Conservation (phyloP, 805 yeast species). For the Wickerhamiella musiphila region DNA sequence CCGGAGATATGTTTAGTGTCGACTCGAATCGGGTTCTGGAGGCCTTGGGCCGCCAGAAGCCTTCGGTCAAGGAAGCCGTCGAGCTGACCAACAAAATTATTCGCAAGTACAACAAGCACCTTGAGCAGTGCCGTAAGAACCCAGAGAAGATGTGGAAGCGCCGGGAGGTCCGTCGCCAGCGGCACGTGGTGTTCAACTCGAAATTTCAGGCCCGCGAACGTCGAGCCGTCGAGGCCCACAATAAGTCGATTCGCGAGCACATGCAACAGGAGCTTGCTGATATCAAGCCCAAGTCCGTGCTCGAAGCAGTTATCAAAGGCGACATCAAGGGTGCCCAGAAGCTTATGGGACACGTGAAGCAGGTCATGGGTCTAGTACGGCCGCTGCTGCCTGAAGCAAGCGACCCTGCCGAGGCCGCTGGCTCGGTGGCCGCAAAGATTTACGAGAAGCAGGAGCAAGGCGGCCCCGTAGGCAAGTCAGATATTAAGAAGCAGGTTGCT, state of each 20-base stretch:
- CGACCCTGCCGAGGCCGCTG: slow-evolving; percentile 3
- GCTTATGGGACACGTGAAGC: neutral
- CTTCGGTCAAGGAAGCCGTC: slow-evolving; percentile 49
- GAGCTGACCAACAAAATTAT: slow-evolving; percentile 58
- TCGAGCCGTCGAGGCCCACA: slow-evolving; percentile 26
- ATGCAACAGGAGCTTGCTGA: slow-evolving; percentile 24
- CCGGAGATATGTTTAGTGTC: slow-evolving; percentile 80
- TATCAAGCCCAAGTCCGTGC: slow-evolving; percentile 21
- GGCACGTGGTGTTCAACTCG: slow-evolving; percentile 14
- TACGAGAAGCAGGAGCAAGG: slow-evolving; percentile 3
- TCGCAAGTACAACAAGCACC: slow-evolving; percentile 56
- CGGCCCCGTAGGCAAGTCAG: slow-evolving; percentile 5
- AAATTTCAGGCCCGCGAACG: slow-evolving; percentile 6
- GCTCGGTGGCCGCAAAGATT: slow-evolving; percentile 3
- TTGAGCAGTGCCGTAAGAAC: slow-evolving; percentile 36
- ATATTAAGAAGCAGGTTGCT: slow-evolving; percentile 18
- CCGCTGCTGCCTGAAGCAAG: neutral
- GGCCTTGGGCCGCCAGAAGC: slow-evolving; percentile 77
- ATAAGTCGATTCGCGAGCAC: slow-evolving; percentile 25
- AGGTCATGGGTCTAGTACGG: slow-evolving; percentile 4
- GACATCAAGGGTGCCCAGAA: neutral
- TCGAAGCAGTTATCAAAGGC: slow-evolving; percentile 15
- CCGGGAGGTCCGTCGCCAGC: slow-evolving; percentile 12
- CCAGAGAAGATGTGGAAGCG: slow-evolving; percentile 39
- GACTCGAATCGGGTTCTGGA: slow-evolving; percentile 68